Conservation (phyloP, 208 protist species). For the Phytomonas francai region DNA sequence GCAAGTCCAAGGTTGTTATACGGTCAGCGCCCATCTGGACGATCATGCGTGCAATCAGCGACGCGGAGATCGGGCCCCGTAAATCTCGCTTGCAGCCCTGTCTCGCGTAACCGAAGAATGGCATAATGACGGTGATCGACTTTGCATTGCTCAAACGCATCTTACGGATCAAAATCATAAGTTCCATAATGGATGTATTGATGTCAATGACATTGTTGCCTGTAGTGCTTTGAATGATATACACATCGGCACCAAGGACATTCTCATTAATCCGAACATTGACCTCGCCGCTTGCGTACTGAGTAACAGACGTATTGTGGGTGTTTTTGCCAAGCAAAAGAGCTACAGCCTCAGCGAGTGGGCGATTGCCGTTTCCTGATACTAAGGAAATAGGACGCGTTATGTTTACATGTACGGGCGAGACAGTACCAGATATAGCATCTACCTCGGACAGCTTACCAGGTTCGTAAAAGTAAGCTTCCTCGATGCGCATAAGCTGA, state of each 20-base stretch:
- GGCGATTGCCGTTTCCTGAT: constrained; percentile 86
- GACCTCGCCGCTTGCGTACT: constrained; percentile 88
- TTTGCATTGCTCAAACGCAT: constrained; percentile 85
- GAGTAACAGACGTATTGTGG: constrained; percentile 68
- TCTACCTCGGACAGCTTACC: constrained; percentile 68
- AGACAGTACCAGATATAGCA: constrained; percentile 57
- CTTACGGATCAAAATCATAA: constrained; percentile 90
- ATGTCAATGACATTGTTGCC: constrained; percentile 86
- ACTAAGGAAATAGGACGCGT: constrained; percentile 62
- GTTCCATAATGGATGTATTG: constrained; percentile 96
- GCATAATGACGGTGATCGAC: constrained; percentile 89
- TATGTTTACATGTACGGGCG: constrained; percentile 20
- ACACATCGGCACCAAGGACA: constrained; percentile 93
- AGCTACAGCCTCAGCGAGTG: constrained; percentile 81
- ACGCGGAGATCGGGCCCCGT: constrained; percentile 91
- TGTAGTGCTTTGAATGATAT: constrained; percentile 94
- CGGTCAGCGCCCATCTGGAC: constrained; percentile 85
- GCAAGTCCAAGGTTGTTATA: constrained; percentile 91
- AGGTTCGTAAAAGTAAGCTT: constrained; percentile 73
- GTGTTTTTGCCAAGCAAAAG: constrained; percentile 68
- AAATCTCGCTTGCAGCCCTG: constrained; percentile 92
- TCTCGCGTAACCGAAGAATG: constrained; percentile 93
- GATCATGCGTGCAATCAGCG: constrained; percentile 89
- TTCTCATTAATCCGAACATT: constrained; percentile 90
- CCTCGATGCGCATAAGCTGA: constrained; percentile 75